Evolutionary conservation across 495 filamentous ascomycete species (phyloP), one percentile per base, ranked within the genome.

Genomic region (Hypoxylon subgilvum): DNA sequence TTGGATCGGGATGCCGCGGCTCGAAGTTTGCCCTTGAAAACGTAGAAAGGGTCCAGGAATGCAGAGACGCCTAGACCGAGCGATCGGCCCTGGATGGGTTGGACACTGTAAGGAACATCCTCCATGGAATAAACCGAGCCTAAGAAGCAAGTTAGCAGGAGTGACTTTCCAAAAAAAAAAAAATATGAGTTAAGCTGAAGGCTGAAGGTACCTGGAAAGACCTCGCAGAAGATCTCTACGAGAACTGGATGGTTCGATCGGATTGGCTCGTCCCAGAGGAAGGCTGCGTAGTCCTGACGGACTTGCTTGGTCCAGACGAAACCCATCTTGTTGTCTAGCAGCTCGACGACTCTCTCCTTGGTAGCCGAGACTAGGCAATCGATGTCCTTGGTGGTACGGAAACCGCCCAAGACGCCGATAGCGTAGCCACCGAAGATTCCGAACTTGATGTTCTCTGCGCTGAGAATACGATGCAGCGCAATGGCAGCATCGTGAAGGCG

Each of bases 11-110:
- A 51, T 19, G 64, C 67, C 14, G 64, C 56, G 4, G 65, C 67
- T n/a, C 52, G 61, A 19, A 69, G 50, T 34, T 69, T 68, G 7
- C 64, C 67, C 49, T 69, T 69, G 57, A 67, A 69, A 9, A 69
- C 28, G 32, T 55, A 39, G 44, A 68, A 50, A 10, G 57, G 60
- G 44, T 68, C 65, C 19, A 69, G 52, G 22, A 69, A 58, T 32
- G 34, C 49, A 16, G 57, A 50, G 13, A 40, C 40, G 4, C 61
- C 57, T 10, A 49, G 44, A 21, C 66, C 63, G 30, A 27, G 8
- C 23, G 51, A 44, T 4, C 25, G 49, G 1, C 66, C 66, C 6
- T 38, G 44, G 12, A 52, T 30, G 9, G 35, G 17, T 1, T 41
- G 23, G 9, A 18, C 1, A 12, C 14, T 18, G 4, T 0, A 13